Conservation (phyloP, 441 rosid genomes). For the Corymbia citriodora region DNA sequence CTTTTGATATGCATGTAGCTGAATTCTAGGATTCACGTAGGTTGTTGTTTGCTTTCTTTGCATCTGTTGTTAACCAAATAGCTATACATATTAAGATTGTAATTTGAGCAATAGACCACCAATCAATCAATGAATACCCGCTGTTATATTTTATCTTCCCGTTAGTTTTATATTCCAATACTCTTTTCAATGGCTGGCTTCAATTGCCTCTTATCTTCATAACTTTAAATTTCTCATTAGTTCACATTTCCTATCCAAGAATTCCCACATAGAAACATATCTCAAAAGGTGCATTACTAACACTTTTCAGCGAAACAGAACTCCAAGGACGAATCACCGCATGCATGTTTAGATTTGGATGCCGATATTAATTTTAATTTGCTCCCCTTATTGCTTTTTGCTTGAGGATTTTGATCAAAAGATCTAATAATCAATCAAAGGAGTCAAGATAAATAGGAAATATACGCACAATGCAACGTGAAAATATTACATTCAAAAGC, state of each 20-base stretch:
- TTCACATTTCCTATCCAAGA: not conserved
- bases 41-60: not conserved
- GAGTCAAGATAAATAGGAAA: not conserved
- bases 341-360: not conserved
- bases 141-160: not conserved
- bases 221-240: too few relatives aligned
- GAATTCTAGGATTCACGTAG: accelerated
- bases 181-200: not conserved
- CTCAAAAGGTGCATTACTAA: too few relatives aligned
- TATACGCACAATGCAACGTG: not conserved
- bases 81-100: not conserved
- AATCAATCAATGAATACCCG: too few relatives aligned
- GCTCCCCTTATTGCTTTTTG: not conserved
- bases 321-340: not conserved
- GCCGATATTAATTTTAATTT: not conserved
- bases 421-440: not conserved
- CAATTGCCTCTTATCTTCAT: not conserved
- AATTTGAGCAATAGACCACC: not conserved
- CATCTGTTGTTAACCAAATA: not conserved
- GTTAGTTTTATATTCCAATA: not conserved
- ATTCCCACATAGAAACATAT: not conserved
- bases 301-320: not conserved
- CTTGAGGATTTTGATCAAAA: not conserved
- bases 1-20: accelerated
- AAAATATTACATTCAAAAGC: not conserved